Conservation (phyloP, 202 grass and related monocot genomes). For the Brachypodium distachyon region DNA sequence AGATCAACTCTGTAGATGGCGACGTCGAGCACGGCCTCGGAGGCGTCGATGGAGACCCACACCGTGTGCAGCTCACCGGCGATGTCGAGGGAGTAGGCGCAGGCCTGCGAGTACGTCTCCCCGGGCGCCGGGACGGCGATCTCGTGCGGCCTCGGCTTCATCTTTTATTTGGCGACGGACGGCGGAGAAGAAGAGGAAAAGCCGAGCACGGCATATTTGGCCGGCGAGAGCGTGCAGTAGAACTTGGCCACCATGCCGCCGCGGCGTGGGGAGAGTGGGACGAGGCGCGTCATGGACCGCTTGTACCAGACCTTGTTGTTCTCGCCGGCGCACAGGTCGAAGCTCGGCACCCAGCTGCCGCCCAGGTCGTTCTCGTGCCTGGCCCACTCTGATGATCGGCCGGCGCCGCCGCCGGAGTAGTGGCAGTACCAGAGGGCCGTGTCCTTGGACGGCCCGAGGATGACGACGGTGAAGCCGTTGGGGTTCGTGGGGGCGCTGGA, state of each 20-base stretch:
- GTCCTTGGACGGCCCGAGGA: not conserved
- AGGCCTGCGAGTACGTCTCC: not conserved
- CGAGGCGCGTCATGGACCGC: not conserved
- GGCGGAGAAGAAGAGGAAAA: conserved; percentile 5
- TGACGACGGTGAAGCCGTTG: not conserved
- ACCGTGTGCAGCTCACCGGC: not conserved
- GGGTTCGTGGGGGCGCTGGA: not conserved
- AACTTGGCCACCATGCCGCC: conserved; percentile 2
- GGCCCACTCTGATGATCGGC: not conserved
- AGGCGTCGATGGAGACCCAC: not conserved
- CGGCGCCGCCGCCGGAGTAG: not conserved
- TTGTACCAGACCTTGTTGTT: not conserved
- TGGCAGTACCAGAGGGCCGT: not conserved
- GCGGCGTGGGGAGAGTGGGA: too few species aligned
- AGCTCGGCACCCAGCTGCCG: not conserved
- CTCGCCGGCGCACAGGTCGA: too few species aligned
- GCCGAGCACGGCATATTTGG: not conserved
- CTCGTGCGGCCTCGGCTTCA: not conserved
- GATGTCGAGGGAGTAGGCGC: not conserved
- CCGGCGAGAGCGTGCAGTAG: not conserved
- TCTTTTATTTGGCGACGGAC: not conserved
- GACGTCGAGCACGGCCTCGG: not conserved
- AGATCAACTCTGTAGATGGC: not conserved
- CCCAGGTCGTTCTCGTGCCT: not conserved
- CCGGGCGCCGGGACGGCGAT: too few species aligned